A percentile compares a stretch with the other conserved stretches of the same genome.
Evolutionary conservation across 352 stramenopile genomes (phyloP).

Genomic region (Phytopythium aichiense): DNA sequence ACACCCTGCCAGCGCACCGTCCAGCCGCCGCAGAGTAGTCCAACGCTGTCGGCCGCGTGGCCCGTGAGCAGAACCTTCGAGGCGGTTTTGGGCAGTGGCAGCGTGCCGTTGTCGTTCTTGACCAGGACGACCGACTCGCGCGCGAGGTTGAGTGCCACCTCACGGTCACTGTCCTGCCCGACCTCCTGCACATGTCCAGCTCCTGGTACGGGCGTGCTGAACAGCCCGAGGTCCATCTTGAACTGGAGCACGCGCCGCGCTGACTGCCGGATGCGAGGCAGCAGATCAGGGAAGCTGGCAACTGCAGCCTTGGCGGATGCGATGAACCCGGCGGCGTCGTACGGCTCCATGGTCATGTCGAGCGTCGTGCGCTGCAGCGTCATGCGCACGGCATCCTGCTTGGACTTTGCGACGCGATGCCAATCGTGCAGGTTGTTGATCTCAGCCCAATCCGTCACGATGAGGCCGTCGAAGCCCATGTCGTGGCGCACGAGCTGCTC

Average conservation of each 20-base stretch:
- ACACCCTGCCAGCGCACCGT: conserved; percentile 85
- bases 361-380: conserved; percentile 71
- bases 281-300: conserved; percentile 24
- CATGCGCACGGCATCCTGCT: conserved; percentile 64
- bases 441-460: conserved; percentile 92
- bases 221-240: conserved; percentile 71
- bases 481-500: conserved; percentile 80
- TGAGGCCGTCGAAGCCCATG: conserved; percentile 82
- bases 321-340: conserved; percentile 41
- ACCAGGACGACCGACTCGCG: conserved; percentile 84
- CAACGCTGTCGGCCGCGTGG: conserved; percentile 60
- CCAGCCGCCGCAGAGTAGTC: conserved; percentile 77
- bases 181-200: conserved; percentile 37
- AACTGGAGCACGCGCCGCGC: conserved; percentile 61
- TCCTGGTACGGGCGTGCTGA: conserved; percentile 57
- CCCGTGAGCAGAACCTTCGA: conserved; percentile 65
- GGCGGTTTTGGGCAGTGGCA: conserved; percentile 36
- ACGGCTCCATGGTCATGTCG: conserved; percentile 91
- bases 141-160: conserved; percentile 58
- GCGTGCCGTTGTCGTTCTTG: conserved; percentile 62
- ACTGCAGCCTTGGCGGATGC: conserved; percentile 38
- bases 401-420: conserved; percentile 44
- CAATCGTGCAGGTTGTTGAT: conserved; percentile 86
- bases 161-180: conserved; percentile 42
- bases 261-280: conserved; percentile 52